Percentiles rank a stretch among this genome's conserved stretches.
These are phyloP conservation scores for Spergularia bocconei DNA, from an alignment of 148 eudicot species.

Conservation along the genomic window DNA sequence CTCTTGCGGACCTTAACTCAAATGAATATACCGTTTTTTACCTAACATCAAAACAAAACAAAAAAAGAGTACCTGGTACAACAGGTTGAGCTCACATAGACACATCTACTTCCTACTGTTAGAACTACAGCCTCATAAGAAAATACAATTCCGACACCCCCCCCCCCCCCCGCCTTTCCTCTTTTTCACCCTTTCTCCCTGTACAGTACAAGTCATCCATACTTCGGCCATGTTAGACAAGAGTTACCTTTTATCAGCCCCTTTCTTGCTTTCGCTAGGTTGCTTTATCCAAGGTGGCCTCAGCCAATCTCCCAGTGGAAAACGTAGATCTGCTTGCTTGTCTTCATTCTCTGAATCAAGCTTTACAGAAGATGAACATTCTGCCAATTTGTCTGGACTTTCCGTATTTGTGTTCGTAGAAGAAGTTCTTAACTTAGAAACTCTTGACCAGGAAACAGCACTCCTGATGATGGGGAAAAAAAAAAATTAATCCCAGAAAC, in stretches of 20 bases:
- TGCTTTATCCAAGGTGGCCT: conserved; percentile 54
- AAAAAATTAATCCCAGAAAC: conserved; percentile 2
- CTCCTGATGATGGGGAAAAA: too few relatives aligned
- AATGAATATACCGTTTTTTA: too few relatives aligned
- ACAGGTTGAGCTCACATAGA: too few relatives aligned
- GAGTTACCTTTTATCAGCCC: conserved; percentile 45
- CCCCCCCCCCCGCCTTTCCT: neutral
- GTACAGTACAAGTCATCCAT: neutral
- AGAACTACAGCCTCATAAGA: neutral
- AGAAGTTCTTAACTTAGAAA: conserved; percentile 33
- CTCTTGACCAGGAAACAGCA: conserved; percentile 70
- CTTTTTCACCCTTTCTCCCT: neutral
- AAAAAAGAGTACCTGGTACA: too few relatives aligned
- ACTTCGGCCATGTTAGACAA: neutral
- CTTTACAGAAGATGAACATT: conserved; percentile 34
- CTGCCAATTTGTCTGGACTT: conserved; percentile 31
- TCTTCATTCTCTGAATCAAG: conserved; percentile 32
- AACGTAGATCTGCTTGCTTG: conserved; percentile 37
- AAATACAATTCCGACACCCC: too few relatives aligned
- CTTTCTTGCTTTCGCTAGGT: conserved; percentile 31
- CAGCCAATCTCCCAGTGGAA: conserved; percentile 77
- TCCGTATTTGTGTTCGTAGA: conserved; percentile 32
- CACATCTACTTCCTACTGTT: neutral
- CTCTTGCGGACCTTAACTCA: too few relatives aligned
- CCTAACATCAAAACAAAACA: too few relatives aligned